Percentiles rank a stretch among this genome's conserved stretches.
These are phyloP conservation scores for Parascedosporium putredinis DNA, from an alignment of 2,329 filamentous ascomycete species.

Conservation along the genomic window DNA sequence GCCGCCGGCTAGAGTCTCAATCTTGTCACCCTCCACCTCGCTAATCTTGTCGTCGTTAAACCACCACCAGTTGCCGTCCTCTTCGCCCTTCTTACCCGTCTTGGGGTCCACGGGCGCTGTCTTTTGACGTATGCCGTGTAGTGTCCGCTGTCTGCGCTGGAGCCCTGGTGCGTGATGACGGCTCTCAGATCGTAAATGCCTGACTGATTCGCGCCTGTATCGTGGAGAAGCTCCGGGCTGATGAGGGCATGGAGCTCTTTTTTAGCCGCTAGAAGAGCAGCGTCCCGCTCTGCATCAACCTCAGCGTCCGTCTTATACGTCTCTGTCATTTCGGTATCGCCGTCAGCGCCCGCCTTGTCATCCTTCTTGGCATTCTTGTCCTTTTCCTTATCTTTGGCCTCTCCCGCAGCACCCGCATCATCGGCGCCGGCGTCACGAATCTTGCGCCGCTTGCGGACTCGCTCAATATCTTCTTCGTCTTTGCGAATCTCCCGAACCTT, in stretches of 20 bases:
- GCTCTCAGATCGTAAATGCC: constrained; percentile 91
- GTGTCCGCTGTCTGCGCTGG: constrained; percentile 92
- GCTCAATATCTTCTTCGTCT: constrained; percentile 87
- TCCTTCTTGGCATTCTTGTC: constrained; percentile 32
- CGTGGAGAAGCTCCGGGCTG: constrained; percentile 60
- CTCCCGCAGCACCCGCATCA: constrained; percentile 34
- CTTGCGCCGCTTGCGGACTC: constrained; percentile 86
- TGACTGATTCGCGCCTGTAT: constrained; percentile 82
- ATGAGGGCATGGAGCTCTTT: constrained; percentile 77
- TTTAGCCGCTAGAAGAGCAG: constrained; percentile 67
- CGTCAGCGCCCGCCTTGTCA: constrained; percentile 34
- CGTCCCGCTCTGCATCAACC: constrained; percentile 74
- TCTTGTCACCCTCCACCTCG: constrained; percentile 85
- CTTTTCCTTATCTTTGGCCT: constrained; percentile 34
- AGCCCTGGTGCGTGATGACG: constrained; percentile 92
- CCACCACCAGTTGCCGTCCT: constrained; percentile 99
- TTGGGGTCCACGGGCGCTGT: constrained; percentile 59
- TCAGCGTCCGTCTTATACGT: constrained; percentile 90
- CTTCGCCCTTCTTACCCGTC: constrained; percentile 66
- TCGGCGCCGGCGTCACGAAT: constrained; percentile 5
- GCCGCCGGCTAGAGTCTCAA: constrained; percentile 79
- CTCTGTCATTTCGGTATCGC: constrained; percentile 62
- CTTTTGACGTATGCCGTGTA: constrained; percentile 99
- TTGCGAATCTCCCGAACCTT: constrained; percentile 92
- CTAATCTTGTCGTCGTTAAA: constrained; percentile 98